A percentile compares a stretch with the other conserved stretches of the same genome.
Evolutionary conservation across 2,329 filamentous ascomycete genomes (phyloP).

Genomic region (Sporothrix humicola): DNA sequence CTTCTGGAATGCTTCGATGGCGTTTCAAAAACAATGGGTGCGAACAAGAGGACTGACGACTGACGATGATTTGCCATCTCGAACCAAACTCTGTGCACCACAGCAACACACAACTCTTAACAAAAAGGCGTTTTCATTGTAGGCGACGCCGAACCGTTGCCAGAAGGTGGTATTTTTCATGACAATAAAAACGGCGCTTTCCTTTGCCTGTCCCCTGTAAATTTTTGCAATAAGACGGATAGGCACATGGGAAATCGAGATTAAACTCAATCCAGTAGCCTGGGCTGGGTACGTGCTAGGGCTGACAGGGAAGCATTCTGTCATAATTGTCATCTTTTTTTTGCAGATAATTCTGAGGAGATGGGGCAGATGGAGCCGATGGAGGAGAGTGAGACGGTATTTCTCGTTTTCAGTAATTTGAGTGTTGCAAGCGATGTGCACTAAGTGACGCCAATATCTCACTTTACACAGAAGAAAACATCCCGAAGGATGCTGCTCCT

Average conservation of each 20-base stretch:
- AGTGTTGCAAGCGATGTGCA: background rate
- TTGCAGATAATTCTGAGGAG: too few species aligned
- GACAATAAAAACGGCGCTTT: too few species aligned
- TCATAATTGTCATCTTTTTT: background rate
- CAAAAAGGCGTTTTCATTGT: background rate
- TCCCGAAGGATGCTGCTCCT: constrained; percentile 14
- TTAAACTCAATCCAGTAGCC: constrained; percentile 19
- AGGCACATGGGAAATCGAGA: constrained; percentile 28
- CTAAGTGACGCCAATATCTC: constrained; percentile 11
- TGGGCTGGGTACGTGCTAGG: constrained; percentile 22
- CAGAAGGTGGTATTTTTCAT: background rate
- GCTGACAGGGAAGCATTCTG: constrained; percentile 1
- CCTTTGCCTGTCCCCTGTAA: background rate
- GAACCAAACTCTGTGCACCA: background rate
- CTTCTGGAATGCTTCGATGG: constrained; percentile 29
- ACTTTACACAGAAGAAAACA: background rate
- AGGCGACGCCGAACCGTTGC: constrained; percentile 17
- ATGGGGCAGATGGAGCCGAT: too few species aligned
- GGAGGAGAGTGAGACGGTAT: background rate
- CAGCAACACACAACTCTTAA: too few species aligned
- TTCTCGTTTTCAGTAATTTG: background rate
- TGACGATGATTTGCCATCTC: too few species aligned
- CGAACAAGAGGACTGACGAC: constrained; percentile 1
- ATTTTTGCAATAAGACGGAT: background rate
- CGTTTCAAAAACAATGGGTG: background rate